Base-by-base conservation (phyloP, 2,329 filamentous ascomycete species). In the Cladosporium sp. region DNA sequence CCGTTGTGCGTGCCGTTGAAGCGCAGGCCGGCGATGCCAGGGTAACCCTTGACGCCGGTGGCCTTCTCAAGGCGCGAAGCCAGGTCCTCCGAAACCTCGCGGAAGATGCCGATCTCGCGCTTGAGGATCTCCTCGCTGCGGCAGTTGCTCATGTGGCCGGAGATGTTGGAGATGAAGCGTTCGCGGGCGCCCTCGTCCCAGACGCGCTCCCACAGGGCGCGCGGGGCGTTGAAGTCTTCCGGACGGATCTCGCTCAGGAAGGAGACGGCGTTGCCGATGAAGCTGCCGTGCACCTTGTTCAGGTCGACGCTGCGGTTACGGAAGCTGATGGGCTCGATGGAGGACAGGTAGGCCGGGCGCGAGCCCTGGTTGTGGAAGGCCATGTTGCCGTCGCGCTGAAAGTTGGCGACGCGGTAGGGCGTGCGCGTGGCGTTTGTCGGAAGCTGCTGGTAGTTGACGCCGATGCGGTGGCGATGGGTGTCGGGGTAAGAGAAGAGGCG, bases 311-410 rank as follows among this genome's bases (percentile, higher is more conserved):
- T 65, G 32, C 77, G 70, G 45, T 74, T 56, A 41, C 68, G 69
- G 70, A 79, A 77, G n/a, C 63, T 62, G 43, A 78, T 74, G 0
- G 77, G 77, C 62, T 77, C 66, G 46, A 78, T 77, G 9, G 76
- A 78, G 33, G 73, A 76, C 10, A 79, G 73, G 64, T 82, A 83
- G 60, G 77, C 76, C 11, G 79, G 77, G 56, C 81, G 77, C 3
- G 76, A 72, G 49, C 81, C 80, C 61, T 83, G 80, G 70, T 89
- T 86, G 64, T 78, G 75, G 61, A 82, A 81, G 1, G 83, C 79
- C 84, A 89, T 89, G 54, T 68, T 65, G 13, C 87, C 87, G 63
- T 89, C 86, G 56, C 86, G 81, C 67, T 89, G 85, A 75, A 83
- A 87, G 58, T 86, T 86, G 60, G 71, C 74, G 44, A 78, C 72